phyloP scores from a whole-genome alignment of 1,139 yeast species.

The Petasospora rhodanensis region DNA sequence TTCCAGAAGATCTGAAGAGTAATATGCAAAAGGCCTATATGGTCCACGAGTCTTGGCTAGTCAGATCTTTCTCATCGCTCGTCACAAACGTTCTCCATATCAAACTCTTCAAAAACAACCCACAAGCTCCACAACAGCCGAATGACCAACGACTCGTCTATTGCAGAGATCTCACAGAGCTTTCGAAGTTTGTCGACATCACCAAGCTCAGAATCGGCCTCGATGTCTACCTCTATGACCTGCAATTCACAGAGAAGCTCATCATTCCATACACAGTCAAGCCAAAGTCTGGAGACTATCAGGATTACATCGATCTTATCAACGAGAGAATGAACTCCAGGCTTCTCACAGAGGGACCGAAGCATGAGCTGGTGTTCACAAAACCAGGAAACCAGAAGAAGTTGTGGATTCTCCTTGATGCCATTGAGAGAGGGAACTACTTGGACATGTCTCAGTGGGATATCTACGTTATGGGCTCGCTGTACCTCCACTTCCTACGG shows the following conservation, averaged over 20 bases:
- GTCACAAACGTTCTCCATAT: slow-evolving; percentile 55
- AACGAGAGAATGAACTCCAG: slow-evolving; percentile 45
- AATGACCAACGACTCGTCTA: slow-evolving; percentile 19
- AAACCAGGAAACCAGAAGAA: slow-evolving; percentile 54
- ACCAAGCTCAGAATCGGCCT: slow-evolving; percentile 74
- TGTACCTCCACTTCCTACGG: slow-evolving; percentile 42
- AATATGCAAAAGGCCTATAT: slow-evolving; percentile 61
- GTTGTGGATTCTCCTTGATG: slow-evolving; percentile 46
- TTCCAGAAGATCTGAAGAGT: slow-evolving; percentile 56
- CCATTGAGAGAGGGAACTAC: slow-evolving; percentile 49
- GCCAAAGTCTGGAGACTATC: slow-evolving; percentile 27
- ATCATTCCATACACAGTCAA: slow-evolving; percentile 31
- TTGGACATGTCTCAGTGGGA: slow-evolving; percentile 62
- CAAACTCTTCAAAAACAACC: slow-evolving; percentile 32
- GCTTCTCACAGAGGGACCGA: slow-evolving; percentile 39
- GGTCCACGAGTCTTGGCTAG: slow-evolving; percentile 91
- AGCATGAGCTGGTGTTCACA: slow-evolving; percentile 47
- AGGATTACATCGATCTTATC: slow-evolving; percentile 32
- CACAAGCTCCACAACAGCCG: slow-evolving; percentile 8
- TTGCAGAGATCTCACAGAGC: slow-evolving; percentile 47
- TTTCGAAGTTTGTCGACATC: slow-evolving; percentile 66
- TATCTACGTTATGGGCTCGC: slow-evolving; percentile 51
- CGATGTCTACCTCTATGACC: slow-evolving; percentile 60
- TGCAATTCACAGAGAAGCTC: slow-evolving; percentile 30
- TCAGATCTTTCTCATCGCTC: slow-evolving; percentile 73